Conservation (phyloP, 116 monocot species). For the Phalaenopsis hybrid region DNA sequence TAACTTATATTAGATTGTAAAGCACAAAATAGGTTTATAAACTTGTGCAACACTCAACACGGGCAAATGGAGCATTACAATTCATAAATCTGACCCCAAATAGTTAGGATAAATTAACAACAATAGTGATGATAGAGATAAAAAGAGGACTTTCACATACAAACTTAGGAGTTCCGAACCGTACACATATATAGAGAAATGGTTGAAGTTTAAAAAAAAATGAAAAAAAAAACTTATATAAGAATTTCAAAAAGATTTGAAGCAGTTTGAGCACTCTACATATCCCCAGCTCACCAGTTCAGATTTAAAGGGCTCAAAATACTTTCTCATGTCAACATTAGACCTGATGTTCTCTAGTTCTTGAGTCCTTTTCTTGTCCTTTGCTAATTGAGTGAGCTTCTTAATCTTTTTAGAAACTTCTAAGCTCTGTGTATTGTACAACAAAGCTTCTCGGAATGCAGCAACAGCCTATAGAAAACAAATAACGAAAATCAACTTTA, state of each 20-base stretch:
- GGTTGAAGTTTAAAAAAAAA: not conserved
- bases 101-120: not conserved
- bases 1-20: not conserved
- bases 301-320: slow-evolving; percentile 54
- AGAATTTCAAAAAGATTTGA: not conserved
- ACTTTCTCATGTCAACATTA: slow-evolving; percentile 58
- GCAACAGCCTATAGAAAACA: slow-evolving; percentile 51
- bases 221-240: not conserved
- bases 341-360: slow-evolving; percentile 69
- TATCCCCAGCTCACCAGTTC: slow-evolving; percentile 56
- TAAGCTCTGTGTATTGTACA: slow-evolving; percentile 65
- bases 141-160: not conserved
- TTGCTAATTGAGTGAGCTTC: slow-evolving; percentile 54
- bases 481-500: slow-evolving; percentile 3
- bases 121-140: not conserved
- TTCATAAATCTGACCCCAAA: not conserved
- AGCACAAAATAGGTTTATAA: not conserved
- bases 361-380: slow-evolving; percentile 47
- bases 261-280: not conserved
- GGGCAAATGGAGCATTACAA: not conserved
- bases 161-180: not conserved
- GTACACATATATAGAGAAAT: not conserved
- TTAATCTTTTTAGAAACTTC: slow-evolving; percentile 89
- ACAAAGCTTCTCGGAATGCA: slow-evolving; percentile 73
- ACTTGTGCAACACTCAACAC: not conserved